Evolutionary conservation across 192 early-diverging fungal genomes (phyloP).

Genomic region (Coemansia sp.): DNA sequence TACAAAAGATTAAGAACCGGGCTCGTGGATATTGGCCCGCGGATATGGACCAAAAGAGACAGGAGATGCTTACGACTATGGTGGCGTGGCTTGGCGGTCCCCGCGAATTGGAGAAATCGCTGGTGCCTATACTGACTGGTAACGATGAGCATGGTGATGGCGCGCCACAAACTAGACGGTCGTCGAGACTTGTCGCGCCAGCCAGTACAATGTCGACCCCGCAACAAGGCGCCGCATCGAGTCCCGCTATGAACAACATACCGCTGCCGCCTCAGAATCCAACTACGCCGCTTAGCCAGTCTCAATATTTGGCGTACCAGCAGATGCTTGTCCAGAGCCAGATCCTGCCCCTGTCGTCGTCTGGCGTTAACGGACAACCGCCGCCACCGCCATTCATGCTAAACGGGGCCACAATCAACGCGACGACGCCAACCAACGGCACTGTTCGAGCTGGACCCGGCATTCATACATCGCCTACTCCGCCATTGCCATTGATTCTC

Average conservation of each 20-base stretch:
- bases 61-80: constrained; percentile 28
- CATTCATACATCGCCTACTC: background rate
- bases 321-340: constrained; percentile 37
- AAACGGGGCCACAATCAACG: constrained; percentile 4
- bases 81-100: constrained; percentile 26
- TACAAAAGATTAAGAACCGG: constrained; percentile 43
- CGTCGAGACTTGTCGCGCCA: constrained; percentile 11
- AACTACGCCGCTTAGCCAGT: constrained; percentile 9
- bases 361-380: constrained; percentile 3
- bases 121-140: constrained; percentile 2
- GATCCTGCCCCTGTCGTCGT: constrained; percentile 6
- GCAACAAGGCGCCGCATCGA: background rate
- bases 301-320: constrained; percentile 31
- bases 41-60: constrained; percentile 27
- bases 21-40: constrained; percentile 32
- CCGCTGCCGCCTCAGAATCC: background rate
- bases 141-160: constrained; percentile 3
- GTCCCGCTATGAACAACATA: background rate
- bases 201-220: background rate
- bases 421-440: background rate
- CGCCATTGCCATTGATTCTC: constrained; percentile 1
- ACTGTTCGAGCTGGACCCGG: background rate
- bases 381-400: constrained; percentile 15
- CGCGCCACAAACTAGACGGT: constrained; percentile 36
- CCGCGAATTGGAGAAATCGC: constrained; percentile 27